Percentiles rank a stretch among this genome's conserved stretches.
Conservation (phyloP, 768 basidiomycete genomes). For the Psilocybe tampanensis region DNA sequence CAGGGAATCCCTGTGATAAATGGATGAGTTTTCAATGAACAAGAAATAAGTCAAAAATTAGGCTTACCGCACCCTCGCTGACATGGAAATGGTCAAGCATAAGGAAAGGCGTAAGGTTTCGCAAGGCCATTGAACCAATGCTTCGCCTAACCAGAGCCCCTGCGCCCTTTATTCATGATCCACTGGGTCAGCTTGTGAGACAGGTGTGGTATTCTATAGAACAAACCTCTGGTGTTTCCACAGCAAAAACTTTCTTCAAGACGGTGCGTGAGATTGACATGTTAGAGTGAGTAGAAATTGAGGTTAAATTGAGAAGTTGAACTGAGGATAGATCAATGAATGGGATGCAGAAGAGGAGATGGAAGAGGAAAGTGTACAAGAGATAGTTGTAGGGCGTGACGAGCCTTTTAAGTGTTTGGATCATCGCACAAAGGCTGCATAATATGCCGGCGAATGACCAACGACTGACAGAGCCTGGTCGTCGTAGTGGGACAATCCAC, state of each 20-base stretch:
- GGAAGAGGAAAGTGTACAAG: conserved; percentile 3
- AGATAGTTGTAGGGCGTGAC: neutral
- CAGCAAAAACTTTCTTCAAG: conserved; percentile 73
- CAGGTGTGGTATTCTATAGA: neutral
- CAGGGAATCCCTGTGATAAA: conserved; percentile 74
- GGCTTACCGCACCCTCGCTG: conserved; percentile 63
- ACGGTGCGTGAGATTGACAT: conserved; percentile 63
- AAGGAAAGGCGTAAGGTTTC: conserved; percentile 89
- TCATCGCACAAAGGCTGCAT: conserved; percentile 10
- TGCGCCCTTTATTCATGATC: conserved; percentile 51
- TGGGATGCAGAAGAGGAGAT: conserved; percentile 5
- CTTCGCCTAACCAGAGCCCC: conserved; percentile 85
- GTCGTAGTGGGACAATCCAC: conserved; percentile 7
- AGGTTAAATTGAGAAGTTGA: neutral
- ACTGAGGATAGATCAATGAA: neutral
- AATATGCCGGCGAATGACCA: neutral
- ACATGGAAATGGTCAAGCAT: conserved; percentile 87
- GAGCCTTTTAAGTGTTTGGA: conserved; percentile 11
- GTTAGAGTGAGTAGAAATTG: conserved; percentile 11
- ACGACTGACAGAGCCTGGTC: conserved; percentile 6
- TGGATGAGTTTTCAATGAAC: conserved; percentile 1
- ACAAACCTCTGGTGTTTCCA: conserved; percentile 70
- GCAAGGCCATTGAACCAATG: conserved; percentile 74
- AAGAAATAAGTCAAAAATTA: neutral
- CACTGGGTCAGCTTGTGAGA: conserved; percentile 4